Base-by-base conservation (phyloP, 495 filamentous ascomycete species). In the Neurospora discreta region DNA sequence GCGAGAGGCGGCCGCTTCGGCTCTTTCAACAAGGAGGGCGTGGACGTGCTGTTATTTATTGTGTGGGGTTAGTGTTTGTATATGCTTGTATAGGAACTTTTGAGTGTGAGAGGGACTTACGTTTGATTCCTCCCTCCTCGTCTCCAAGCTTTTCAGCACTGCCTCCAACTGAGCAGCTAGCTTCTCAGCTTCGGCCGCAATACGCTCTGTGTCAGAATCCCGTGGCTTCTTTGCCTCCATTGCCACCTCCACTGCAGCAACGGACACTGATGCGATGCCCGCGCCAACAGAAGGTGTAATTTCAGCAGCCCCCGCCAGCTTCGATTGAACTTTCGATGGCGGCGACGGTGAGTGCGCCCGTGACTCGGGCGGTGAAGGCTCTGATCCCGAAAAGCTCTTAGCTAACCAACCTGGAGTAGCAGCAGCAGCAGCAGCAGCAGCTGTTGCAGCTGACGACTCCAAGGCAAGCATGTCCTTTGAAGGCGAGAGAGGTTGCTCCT, bases 1-100 rank as follows among this genome's bases (percentile, higher is more conserved):
- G 23, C 83, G 82, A 71, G 84, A 79, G 26, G 87, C 85, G 39
- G 85, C 85, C 10, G 82, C 81, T 73, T 88, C 86, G 42, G 81
- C 81, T 23, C 86, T 79, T 36, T 82, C 81, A 68, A 88, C 79
- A 4, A 87, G 78, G 43, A 89, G 73, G 13, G 79, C 79, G 69
- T 87, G 86, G 69, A 89, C 84, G 73, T 89, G 85, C 85, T 88
- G 71, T 26, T 23, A 5, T 20, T 20, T 30, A 30, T 15, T 1
- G 58, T 16, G 3, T 69, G 52, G 18, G 13, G 46, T 46, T 18
- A 36, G 30, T 16, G 38, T 72, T 70, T 74, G 75, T 67, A 65
- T 30, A 39, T 67, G 58, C 30, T 38, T 39, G 38, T 33, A 60
- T 13, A 15, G 13, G 52, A 16, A 8, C 10, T 10, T 10, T 11